Evolutionary conservation across 2,329 filamentous ascomycete species (phyloP).

Genomic region (Colletotrichum sp.): DNA sequence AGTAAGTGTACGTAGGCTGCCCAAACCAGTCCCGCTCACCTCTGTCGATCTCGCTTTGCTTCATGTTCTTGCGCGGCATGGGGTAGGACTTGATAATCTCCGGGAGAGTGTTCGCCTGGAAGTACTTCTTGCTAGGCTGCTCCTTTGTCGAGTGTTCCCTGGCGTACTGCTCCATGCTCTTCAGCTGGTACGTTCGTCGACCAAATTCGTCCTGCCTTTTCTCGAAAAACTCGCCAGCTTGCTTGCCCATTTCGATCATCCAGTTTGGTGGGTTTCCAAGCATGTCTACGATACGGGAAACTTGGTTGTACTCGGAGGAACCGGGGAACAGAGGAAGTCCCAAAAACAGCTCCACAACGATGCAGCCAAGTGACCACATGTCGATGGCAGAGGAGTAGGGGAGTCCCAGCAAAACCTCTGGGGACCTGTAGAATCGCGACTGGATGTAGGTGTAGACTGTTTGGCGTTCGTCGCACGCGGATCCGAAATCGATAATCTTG

Average conservation of each 20-base stretch:
- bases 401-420: slow-evolving; percentile 91
- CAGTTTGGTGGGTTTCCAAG: slow-evolving; percentile 93
- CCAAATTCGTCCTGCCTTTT: slow-evolving; percentile 91
- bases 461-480: slow-evolving; percentile 95
- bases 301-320: slow-evolving; percentile 98
- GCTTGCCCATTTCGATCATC: slow-evolving; percentile 99
- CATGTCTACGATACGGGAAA: slow-evolving; percentile 97
- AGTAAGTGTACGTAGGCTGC: slow-evolving; percentile 15
- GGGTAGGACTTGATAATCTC: slow-evolving; percentile 98
- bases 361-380: slow-evolving; percentile 99
- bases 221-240: slow-evolving; percentile 96
- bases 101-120: slow-evolving; percentile 89
- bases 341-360: slow-evolving; percentile 96
- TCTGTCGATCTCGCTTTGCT: slow-evolving; percentile 93
- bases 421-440: slow-evolving; percentile 96
- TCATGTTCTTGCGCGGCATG: slow-evolving; percentile 99
- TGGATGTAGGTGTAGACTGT: slow-evolving; percentile 99
- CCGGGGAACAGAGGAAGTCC: slow-evolving; percentile 94
- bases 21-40: slow-evolving; percentile 55
- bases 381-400: slow-evolving; percentile 99
- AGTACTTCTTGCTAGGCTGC: slow-evolving; percentile 99
- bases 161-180: slow-evolving; percentile 98
- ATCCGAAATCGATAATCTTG: slow-evolving; percentile 99
- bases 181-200: slow-evolving; percentile 86
- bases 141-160: slow-evolving; percentile 96